These are phyloP conservation scores for Candida arabinofermentans DNA, from an alignment of 805 yeast genomes.

Conservation along the genomic window DNA sequence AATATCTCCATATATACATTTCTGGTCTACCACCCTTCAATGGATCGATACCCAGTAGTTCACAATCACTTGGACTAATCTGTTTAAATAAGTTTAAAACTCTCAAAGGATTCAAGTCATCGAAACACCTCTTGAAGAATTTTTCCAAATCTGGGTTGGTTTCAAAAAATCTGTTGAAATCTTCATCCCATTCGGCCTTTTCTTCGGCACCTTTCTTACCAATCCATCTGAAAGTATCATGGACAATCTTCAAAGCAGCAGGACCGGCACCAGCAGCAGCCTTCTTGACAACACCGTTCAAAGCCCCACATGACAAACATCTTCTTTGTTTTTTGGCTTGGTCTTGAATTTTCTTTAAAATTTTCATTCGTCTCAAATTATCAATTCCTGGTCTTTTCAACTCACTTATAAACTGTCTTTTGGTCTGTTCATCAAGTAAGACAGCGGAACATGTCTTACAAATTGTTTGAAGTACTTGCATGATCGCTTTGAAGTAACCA, in stretches of 20 bases:
- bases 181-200: conserved; percentile 81
- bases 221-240: conserved; percentile 92
- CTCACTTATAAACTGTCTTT: conserved; percentile 68
- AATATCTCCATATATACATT: conserved; percentile 92
- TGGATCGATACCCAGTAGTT: conserved; percentile 85
- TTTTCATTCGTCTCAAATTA: conserved; percentile 86
- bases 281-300: conserved; percentile 96
- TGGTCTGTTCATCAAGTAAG: conserved; percentile 67
- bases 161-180: conserved; percentile 68
- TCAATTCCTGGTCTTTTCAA: conserved; percentile 85
- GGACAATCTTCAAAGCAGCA: conserved; percentile 92
- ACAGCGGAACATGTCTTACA: conserved; percentile 87
- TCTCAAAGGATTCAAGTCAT: conserved; percentile 90
- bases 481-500: conserved; percentile 91
- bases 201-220: conserved; percentile 88
- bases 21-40: conserved; percentile 90
- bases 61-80: conserved; percentile 84
- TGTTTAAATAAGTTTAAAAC: conserved; percentile 85
- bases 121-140: conserved; percentile 81
- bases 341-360: conserved; percentile 75
- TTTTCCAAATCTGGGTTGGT: conserved; percentile 86
- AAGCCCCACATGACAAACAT: conserved; percentile 79
- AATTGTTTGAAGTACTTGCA: conserved; percentile 81
- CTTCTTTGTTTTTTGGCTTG: conserved; percentile 95
- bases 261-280: conserved; percentile 90